A percentile compares a stretch with the other conserved stretches of the same genome.
Conservation (phyloP, 208 protist species). For the Cochliopodium minus region DNA sequence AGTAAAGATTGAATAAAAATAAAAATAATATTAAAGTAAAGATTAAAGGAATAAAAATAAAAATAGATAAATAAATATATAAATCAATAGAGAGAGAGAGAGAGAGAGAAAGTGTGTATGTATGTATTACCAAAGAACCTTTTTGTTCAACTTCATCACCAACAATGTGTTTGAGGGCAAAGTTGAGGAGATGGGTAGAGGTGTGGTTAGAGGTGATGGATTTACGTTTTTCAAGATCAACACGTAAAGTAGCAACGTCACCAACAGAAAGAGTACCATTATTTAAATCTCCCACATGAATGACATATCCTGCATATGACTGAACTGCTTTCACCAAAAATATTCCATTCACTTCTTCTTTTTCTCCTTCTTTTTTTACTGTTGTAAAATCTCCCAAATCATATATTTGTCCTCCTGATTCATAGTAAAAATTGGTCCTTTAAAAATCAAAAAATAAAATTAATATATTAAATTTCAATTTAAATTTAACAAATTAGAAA, state of each 20-base stretch:
- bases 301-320: conserved; percentile 75
- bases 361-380: conserved; percentile 44
- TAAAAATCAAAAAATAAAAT: too few species aligned
- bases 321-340: conserved; percentile 62
- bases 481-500: too few species aligned
- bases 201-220: conserved; percentile 82
- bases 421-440: conserved; percentile 94
- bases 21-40: too few species aligned
- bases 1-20: too few species aligned
- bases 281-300: conserved; percentile 78
- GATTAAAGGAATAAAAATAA: too few species aligned
- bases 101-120: background rate
- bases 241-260: conserved; percentile 44
- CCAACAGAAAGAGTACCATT: conserved; percentile 44
- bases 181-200: conserved; percentile 89
- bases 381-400: conserved; percentile 69
- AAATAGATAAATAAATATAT: too few species aligned
- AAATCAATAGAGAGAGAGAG: conserved; percentile 19
- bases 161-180: conserved; percentile 67
- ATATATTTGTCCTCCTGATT: conserved; percentile 87
- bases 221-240: conserved; percentile 64
- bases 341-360: background rate
- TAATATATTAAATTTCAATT: too few species aligned
- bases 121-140: conserved; percentile 58
- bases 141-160: conserved; percentile 70